These are phyloP conservation scores for Xylaria digitata DNA, from an alignment of 2,329 filamentous ascomycete genomes.

Conservation along the genomic window DNA sequence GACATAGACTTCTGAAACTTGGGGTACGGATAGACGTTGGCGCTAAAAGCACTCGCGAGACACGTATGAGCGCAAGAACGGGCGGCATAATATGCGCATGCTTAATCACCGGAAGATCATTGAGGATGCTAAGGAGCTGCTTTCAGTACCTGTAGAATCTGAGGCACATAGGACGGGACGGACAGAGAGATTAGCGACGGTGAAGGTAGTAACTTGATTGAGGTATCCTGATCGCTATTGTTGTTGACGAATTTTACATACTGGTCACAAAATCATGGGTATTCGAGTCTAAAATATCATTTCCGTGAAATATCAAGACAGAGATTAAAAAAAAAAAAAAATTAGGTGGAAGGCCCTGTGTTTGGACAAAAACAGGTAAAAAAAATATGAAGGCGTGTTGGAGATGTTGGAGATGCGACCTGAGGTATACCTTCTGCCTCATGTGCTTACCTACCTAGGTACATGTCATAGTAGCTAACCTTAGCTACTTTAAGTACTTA, in stretches of 20 bases:
- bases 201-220: background rate
- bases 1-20: constrained; percentile 8
- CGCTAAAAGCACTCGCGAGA: background rate
- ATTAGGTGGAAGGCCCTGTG: too few species aligned
- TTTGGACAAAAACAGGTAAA: too few species aligned
- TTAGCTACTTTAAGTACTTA: too few species aligned
- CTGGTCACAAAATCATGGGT: background rate
- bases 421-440: too few species aligned
- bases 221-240: background rate
- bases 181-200: background rate
- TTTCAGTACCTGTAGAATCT: background rate
- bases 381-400: too few species aligned
- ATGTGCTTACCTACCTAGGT: too few species aligned
- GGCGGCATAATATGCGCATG: constrained; percentile 3
- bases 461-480: too few species aligned
- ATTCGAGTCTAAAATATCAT: background rate
- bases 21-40: constrained; percentile 2
- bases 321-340: too few species aligned
- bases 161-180: background rate
- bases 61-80: background rate
- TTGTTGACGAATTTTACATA: background rate
- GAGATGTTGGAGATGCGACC: too few species aligned
- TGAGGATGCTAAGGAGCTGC: background rate
- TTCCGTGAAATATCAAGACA: background rate
- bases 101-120: background rate